A percentile compares a stretch with the other conserved stretches of the same genome.
Evolutionary conservation across 306 rosid species (phyloP).

Genomic region (Urtica urens): DNA sequence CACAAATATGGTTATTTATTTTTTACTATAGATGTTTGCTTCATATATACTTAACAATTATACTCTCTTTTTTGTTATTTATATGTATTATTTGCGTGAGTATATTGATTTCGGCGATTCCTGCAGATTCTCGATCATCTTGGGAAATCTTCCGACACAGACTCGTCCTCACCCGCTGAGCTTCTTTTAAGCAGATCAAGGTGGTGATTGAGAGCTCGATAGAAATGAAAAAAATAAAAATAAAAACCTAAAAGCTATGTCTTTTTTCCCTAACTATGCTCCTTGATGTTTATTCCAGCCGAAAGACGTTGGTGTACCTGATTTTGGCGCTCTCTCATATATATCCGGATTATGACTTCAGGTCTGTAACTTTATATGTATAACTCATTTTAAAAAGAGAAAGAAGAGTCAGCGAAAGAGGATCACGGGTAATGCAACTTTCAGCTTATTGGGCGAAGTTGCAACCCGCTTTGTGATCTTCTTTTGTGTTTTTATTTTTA

Average conservation of each 20-base stretch:
- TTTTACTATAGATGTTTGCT: too few species aligned
- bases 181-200: constrained; percentile 56
- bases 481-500: constrained; percentile 35
- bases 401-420: constrained; percentile 30
- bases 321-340: constrained; percentile 83
- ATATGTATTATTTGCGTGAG: background rate
- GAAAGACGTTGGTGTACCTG: constrained; percentile 86
- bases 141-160: constrained; percentile 68
- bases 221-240: constrained; percentile 20
- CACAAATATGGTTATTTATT: too few species aligned
- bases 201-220: constrained; percentile 31
- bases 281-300: constrained; percentile 46
- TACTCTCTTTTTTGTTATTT: background rate
- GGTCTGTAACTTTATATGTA: constrained; percentile 41
- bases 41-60: background rate
- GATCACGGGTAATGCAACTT: constrained; percentile 98
- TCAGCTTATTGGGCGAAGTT: constrained; percentile 95
- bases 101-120: too few species aligned
- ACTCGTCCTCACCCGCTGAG: constrained; percentile 64
- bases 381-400: constrained; percentile 3
- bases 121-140: constrained; percentile 74
- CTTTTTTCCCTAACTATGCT: constrained; percentile 22
- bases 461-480: constrained; percentile 91
- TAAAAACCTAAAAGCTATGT: constrained; percentile 18
- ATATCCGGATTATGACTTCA: constrained; percentile 96